Conservation (phyloP, 352 stramenopile genomes). For the Achlya hypogyna region DNA sequence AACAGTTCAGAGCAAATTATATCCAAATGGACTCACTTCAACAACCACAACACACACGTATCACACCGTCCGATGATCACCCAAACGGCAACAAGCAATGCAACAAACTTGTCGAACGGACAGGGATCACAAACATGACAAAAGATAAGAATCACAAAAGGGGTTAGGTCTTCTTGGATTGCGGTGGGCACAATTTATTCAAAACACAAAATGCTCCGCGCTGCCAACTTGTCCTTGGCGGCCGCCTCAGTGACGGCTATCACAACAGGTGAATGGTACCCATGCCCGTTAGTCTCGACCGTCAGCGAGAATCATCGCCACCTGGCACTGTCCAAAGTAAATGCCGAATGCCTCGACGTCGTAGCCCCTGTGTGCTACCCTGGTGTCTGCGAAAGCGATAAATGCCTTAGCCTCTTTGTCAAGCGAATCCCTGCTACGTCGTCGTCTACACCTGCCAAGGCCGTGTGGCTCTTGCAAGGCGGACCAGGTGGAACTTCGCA, state of each 20-base stretch:
- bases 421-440: constrained; percentile 29
- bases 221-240: not conserved
- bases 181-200: too few species aligned
- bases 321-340: not conserved
- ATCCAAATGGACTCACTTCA: too few species aligned
- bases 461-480: constrained; percentile 5
- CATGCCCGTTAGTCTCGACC: not conserved
- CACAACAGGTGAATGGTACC: not conserved
- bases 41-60: too few species aligned
- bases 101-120: too few species aligned
- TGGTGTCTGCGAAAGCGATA: constrained; percentile 24
- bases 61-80: too few species aligned
- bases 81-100: too few species aligned
- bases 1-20: too few species aligned
- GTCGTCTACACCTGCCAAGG: not conserved
- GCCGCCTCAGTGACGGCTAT: not conserved
- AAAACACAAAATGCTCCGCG: not conserved
- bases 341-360: constrained; percentile 28
- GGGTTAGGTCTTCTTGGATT: too few species aligned
- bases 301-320: not conserved
- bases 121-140: too few species aligned
- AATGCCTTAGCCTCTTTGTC: constrained; percentile 31
- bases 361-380: constrained; percentile 28
- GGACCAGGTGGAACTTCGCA: not conserved
- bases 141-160: too few species aligned